Evolutionary conservation across 2,329 filamentous ascomycete species (phyloP).

Genomic region (Cladosporium velox): DNA sequence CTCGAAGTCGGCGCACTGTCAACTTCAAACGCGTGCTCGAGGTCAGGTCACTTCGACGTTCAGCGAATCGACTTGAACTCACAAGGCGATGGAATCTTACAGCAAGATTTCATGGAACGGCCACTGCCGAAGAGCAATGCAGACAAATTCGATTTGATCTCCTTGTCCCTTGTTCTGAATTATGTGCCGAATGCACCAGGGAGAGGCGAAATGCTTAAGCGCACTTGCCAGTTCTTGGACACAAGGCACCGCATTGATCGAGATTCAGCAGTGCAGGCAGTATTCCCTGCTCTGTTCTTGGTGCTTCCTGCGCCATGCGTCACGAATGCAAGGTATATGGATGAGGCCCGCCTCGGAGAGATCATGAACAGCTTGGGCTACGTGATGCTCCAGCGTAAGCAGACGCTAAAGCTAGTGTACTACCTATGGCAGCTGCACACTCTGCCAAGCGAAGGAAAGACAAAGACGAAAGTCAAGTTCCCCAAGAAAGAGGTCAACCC

Average conservation of each 20-base stretch:
- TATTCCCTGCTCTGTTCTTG: conserved; percentile 76
- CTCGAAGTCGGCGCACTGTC: conserved; percentile 90
- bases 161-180: conserved; percentile 88
- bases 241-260: conserved; percentile 19
- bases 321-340: conserved; percentile 86
- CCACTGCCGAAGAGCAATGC: conserved; percentile 62
- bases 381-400: conserved; percentile 63
- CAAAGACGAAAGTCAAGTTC: conserved; percentile 44
- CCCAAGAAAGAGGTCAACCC: conserved; percentile 76
- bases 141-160: conserved; percentile 80
- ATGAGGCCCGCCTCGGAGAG: conserved; percentile 64
- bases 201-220: conserved; percentile 81
- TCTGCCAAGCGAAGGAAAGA: conserved; percentile 30
- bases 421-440: conserved; percentile 71
- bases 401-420: conserved; percentile 82
- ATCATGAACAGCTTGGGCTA: conserved; percentile 83
- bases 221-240: conserved; percentile 70
- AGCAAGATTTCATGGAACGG: conserved; percentile 93
- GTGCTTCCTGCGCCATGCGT: conserved; percentile 88
- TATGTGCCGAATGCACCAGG: conserved; percentile 78
- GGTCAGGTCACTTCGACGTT: conserved; percentile 68
- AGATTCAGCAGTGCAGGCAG: conserved; percentile 26
- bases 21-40: conserved; percentile 79
- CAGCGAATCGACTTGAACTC: conserved; percentile 88
- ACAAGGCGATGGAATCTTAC: conserved; percentile 74